Evolutionary conservation across 257 asterid genomes (phyloP).

Genomic region (Solanum pimpinellifolium): DNA sequence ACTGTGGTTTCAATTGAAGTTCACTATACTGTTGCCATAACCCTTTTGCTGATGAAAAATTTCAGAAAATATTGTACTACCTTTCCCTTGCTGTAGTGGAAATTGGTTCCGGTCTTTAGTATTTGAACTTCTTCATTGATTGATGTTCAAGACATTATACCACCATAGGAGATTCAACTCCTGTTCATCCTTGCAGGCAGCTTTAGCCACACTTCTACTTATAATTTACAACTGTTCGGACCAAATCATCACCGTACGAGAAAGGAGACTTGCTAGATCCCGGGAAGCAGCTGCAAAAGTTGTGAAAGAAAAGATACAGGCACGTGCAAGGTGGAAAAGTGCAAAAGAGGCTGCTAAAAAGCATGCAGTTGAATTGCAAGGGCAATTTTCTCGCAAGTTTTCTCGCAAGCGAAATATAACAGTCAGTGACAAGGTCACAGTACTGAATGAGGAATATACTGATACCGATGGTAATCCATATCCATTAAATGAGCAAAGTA

Average conservation of each 20-base stretch:
- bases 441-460: constrained; percentile 15
- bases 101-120: neutral
- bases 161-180: neutral
- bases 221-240: constrained; percentile 85
- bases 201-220: constrained; percentile 65
- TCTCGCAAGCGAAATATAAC: constrained; percentile 31
- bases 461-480: constrained; percentile 1
- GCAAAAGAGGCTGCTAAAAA: constrained; percentile 90
- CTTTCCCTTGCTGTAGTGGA: neutral
- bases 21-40: neutral
- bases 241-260: constrained; percentile 71
- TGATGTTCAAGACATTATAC: neutral
- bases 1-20: neutral
- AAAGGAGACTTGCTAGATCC: constrained; percentile 73
- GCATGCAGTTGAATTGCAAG: constrained; percentile 51
- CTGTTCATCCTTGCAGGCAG: constrained; percentile 41
- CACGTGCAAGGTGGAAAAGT: constrained; percentile 81
- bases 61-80: neutral
- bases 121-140: neutral
- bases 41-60: neutral
- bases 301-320: constrained; percentile 61
- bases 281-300: constrained; percentile 92
- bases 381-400: constrained; percentile 62
- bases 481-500: constrained; percentile 7
- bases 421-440: constrained; percentile 24